Percentiles rank a stretch among this genome's conserved stretches.
phyloP scores from a whole-genome alignment of 805 yeast species.

The Candida fluviatilis region DNA sequence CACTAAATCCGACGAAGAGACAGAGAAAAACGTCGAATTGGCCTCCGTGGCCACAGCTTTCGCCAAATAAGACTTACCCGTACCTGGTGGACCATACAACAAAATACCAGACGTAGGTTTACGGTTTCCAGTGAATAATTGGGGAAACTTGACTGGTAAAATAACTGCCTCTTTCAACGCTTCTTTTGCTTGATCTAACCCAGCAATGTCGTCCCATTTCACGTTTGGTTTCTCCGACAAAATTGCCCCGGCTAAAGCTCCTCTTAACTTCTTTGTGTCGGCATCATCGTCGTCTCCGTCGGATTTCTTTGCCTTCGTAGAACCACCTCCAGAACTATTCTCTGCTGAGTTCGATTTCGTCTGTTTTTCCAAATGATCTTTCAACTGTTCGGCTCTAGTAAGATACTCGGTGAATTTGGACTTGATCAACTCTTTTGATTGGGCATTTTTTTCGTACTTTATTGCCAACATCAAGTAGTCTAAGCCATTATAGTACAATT shows the following conservation, averaged over 20 bases:
- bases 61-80: conserved; percentile 95
- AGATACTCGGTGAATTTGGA: conserved; percentile 88
- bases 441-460: conserved; percentile 86
- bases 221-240: conserved; percentile 90
- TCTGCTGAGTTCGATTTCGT: conserved; percentile 46
- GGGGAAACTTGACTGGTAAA: conserved; percentile 93
- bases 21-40: conserved; percentile 92
- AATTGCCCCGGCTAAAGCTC: conserved; percentile 89
- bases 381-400: conserved; percentile 89
- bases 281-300: conserved; percentile 61
- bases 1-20: conserved; percentile 92
- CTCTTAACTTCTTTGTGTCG: conserved; percentile 84
- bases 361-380: conserved; percentile 75
- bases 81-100: conserved; percentile 75
- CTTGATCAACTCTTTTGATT: conserved; percentile 82
- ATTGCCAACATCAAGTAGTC: conserved; percentile 95
- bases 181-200: conserved; percentile 91
- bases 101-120: conserved; percentile 90
- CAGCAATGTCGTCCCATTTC: conserved; percentile 94
- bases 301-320: conserved; percentile 53
- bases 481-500: conserved; percentile 84
- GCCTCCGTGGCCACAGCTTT: conserved; percentile 99
- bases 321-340: conserved; percentile 50
- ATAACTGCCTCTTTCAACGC: conserved; percentile 97
- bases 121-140: conserved; percentile 88